Conservation (phyloP, 1,284 basidiomycete species). For the Coniophora puteana region DNA sequence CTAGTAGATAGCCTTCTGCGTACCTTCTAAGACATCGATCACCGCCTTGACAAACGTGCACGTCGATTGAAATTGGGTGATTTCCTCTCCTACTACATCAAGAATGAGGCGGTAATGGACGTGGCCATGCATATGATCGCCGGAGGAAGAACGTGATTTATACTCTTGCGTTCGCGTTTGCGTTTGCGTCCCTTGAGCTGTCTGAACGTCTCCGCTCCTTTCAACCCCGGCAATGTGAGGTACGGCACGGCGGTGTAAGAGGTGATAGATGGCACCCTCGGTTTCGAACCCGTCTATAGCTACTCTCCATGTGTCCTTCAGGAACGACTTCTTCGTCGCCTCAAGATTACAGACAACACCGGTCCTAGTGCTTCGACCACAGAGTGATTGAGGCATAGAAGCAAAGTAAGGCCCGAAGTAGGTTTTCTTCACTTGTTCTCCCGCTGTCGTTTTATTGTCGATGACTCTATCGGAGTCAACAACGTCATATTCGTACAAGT, state of each 20-base stretch:
- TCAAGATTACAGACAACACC: too few relatives aligned
- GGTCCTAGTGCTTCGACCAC: too few relatives aligned
- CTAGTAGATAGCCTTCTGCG: not conserved
- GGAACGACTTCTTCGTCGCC: too few relatives aligned
- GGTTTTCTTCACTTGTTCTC: too few relatives aligned
- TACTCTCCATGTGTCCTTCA: constrained; percentile 24
- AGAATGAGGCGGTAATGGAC: not conserved
- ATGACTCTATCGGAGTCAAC: too few relatives aligned
- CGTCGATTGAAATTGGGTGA: not conserved
- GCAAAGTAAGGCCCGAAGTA: too few relatives aligned
- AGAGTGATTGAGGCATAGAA: too few relatives aligned
- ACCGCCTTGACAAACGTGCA: not conserved
- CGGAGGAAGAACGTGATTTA: too few relatives aligned
- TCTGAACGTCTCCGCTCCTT: constrained; percentile 1
- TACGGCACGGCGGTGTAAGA: constrained; percentile 12
- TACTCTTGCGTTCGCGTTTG: too few relatives aligned
- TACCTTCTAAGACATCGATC: not conserved
- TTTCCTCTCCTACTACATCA: not conserved
- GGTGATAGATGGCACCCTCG: constrained; percentile 18
- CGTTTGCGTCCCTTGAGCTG: not conserved
- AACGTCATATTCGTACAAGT: too few relatives aligned
- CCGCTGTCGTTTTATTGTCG: too few relatives aligned
- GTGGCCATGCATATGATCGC: too few relatives aligned
- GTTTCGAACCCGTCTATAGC: constrained; percentile 9
- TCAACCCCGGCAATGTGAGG: constrained; percentile 12